phyloP scores from a whole-genome alignment of 179 eudicot genomes.

The Beta corolliflora region DNA sequence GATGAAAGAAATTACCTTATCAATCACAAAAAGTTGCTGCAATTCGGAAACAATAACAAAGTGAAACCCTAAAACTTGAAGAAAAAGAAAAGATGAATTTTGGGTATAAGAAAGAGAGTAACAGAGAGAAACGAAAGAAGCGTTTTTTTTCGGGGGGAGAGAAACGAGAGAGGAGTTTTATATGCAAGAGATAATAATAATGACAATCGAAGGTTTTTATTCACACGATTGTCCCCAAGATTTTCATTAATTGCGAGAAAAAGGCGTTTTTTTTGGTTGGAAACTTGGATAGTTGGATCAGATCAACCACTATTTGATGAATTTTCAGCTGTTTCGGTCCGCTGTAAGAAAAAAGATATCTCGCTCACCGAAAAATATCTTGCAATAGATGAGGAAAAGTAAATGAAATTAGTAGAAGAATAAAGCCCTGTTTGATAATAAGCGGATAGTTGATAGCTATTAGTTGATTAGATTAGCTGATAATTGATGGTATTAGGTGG shows the following conservation, averaged over 20 bases:
- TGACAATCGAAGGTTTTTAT: background rate
- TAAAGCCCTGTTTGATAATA: too few species aligned
- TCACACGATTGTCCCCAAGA: background rate
- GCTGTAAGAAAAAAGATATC: too few species aligned
- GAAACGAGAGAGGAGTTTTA: background rate
- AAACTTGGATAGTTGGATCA: too few species aligned
- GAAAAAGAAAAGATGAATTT: background rate
- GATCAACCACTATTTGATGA: too few species aligned
- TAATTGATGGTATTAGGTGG: too few species aligned
- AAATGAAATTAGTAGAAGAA: too few species aligned
- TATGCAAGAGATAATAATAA: background rate
- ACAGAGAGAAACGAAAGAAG: background rate
- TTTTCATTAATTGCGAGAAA: background rate
- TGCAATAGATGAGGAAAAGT: too few species aligned
- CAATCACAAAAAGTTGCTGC: background rate
- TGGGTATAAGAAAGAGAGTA: background rate
- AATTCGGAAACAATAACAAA: background rate
- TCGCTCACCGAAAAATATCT: too few species aligned
- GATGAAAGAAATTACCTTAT: background rate
- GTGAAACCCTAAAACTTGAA: constrained; percentile 15
- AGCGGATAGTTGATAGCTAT: too few species aligned
- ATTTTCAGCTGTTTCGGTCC: too few species aligned
- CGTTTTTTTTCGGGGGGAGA: background rate
- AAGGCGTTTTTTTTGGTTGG: too few species aligned
- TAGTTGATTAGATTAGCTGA: too few species aligned